These are phyloP conservation scores for Colletotrichum sp. DNA, from an alignment of 2,329 filamentous ascomycete genomes.

Conservation along the genomic window DNA sequence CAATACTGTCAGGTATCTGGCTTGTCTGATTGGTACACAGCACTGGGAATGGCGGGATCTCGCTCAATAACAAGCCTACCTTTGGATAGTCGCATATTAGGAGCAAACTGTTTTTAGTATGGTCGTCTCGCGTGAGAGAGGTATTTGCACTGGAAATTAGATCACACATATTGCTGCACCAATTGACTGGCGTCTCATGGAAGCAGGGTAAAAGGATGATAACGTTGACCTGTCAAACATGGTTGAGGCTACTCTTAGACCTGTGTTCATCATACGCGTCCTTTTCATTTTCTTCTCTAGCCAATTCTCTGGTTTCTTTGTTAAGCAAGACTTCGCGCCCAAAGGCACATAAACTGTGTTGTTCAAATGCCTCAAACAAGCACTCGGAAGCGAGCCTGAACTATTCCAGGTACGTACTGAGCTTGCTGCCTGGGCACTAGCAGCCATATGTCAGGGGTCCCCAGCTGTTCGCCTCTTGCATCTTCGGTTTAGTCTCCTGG, in stretches of 20 bases:
- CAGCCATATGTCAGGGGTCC: not conserved
- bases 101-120: not conserved
- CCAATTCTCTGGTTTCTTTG: not conserved
- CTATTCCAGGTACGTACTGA: not conserved
- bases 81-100: no score
- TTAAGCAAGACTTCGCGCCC: not conserved
- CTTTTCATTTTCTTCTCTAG: not conserved
- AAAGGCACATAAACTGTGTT: not conserved
- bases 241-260: not conserved
- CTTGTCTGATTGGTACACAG: no score
- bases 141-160: not conserved
- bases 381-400: not conserved
- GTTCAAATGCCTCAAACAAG: not conserved
- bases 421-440: not conserved
- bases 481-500: not conserved
- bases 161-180: not conserved
- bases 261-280: not conserved
- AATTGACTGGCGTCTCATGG: not conserved
- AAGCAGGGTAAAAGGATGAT: not conserved
- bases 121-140: not conserved
- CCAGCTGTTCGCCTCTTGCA: not conserved
- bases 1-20: no score
- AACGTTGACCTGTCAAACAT: not conserved
- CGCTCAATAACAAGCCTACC: not conserved
- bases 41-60: not conserved